Percentiles rank a stretch among this genome's conserved stretches.
Conservation (phyloP, 2,329 filamentous ascomycete genomes). For the Hypoxylon sp. region DNA sequence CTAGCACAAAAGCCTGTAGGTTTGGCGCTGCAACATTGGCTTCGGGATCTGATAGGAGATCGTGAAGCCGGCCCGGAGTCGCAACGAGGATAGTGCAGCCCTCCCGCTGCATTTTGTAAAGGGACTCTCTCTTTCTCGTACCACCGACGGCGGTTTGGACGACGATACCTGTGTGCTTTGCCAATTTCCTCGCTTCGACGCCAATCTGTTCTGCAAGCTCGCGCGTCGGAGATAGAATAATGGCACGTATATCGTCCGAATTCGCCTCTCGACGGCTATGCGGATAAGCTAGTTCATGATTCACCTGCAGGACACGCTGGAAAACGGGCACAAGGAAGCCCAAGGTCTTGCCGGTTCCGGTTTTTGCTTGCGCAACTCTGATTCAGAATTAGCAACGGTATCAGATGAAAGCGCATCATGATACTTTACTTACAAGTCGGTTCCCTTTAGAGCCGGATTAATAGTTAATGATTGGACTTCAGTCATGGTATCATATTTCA, state of each 20-base stretch:
- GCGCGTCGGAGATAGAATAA: slow-evolving; percentile 82
- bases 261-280: slow-evolving; percentile 52
- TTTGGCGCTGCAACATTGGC: slow-evolving; percentile 77
- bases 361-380: slow-evolving; percentile 93
- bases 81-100: slow-evolving; percentile 92
- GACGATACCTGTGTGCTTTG: slow-evolving; percentile 71
- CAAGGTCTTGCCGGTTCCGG: slow-evolving; percentile 95
- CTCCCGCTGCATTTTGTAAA: slow-evolving; percentile 74
- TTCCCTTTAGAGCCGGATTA: slow-evolving; percentile 79
- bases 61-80: slow-evolving; percentile 88
- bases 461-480: slow-evolving; percentile 91
- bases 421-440: slow-evolving; percentile 77
- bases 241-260: slow-evolving; percentile 72
- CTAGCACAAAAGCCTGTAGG: slow-evolving; percentile 92
- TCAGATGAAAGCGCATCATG: background rate
- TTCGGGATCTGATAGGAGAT: slow-evolving; percentile 76
- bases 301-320: slow-evolving; percentile 77
- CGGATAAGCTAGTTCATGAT: slow-evolving; percentile 69
- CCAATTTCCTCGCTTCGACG: slow-evolving; percentile 79
- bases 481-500: slow-evolving; percentile 89
- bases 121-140: slow-evolving; percentile 78
- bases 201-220: slow-evolving; percentile 86
- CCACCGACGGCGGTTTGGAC: slow-evolving; percentile 89
- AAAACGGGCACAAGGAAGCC: slow-evolving; percentile 90
- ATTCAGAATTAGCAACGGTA: slow-evolving; percentile 31